phyloP scores from a whole-genome alignment of 2,329 filamentous ascomycete genomes.

The Talaromyces sp. region DNA sequence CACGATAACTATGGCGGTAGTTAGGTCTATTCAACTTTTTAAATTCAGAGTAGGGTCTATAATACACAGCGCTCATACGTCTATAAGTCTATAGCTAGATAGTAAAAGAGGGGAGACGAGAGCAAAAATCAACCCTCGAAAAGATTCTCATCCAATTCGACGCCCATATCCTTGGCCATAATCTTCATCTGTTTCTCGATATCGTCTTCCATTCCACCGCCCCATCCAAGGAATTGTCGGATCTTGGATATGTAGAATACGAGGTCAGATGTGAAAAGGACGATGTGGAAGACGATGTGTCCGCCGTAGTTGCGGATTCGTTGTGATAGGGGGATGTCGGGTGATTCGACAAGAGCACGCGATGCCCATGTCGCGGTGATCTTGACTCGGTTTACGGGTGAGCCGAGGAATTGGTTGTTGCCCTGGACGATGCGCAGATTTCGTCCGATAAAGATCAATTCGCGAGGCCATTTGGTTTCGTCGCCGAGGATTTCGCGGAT shows the following conservation, averaged over 20 bases:
- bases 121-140: slow-evolving; percentile 68
- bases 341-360: slow-evolving; percentile 74
- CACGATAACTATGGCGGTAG: not conserved
- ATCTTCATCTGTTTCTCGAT: slow-evolving; percentile 82
- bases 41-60: slow-evolving; percentile 18
- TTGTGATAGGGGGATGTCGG: slow-evolving; percentile 61
- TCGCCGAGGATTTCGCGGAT: slow-evolving; percentile 81
- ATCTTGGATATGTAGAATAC: slow-evolving; percentile 80
- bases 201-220: slow-evolving; percentile 89
- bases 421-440: slow-evolving; percentile 92
- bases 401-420: slow-evolving; percentile 87
- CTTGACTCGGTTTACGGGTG: slow-evolving; percentile 86
- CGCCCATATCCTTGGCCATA: slow-evolving; percentile 86
- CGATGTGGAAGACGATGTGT: slow-evolving; percentile 77
- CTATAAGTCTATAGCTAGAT: slow-evolving; percentile 4
- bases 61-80: slow-evolving; percentile 4
- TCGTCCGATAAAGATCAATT: slow-evolving; percentile 86
- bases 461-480: slow-evolving; percentile 83
- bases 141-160: slow-evolving; percentile 75
- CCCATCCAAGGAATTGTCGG: slow-evolving; percentile 71
- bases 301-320: slow-evolving; percentile 68
- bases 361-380: slow-evolving; percentile 91
- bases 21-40: slow-evolving; percentile 5
- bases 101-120: not conserved
- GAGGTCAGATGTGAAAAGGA: slow-evolving; percentile 73